Evolutionary conservation across 139 green algal species (phyloP).

Genomic region (Haematococcus sp.): DNA sequence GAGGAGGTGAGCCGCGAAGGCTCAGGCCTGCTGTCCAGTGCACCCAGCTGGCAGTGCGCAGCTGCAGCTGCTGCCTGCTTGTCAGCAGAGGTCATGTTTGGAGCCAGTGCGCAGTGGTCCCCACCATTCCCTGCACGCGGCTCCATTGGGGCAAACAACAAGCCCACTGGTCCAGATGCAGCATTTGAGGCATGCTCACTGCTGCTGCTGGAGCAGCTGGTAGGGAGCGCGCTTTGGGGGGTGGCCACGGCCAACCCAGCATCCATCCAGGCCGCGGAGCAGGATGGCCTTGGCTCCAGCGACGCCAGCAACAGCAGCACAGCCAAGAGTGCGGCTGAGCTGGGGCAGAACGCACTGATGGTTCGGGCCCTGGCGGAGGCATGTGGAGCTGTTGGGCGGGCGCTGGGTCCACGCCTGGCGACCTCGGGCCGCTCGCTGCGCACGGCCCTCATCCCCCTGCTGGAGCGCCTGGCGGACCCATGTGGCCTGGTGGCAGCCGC

Average conservation of each 20-base stretch:
- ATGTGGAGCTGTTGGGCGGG: slow-evolving; percentile 42
- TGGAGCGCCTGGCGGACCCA: slow-evolving; percentile 72
- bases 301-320: neutral
- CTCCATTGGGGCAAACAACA: neutral
- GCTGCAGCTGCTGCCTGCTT: slow-evolving; percentile 40
- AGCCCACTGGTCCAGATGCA: slow-evolving; percentile 2
- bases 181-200: slow-evolving; percentile 14
- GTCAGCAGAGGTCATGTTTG: slow-evolving; percentile 59
- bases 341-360: slow-evolving; percentile 70
- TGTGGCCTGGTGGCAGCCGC: slow-evolving; percentile 50
- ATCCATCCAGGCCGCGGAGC: neutral
- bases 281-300: neutral
- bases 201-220: slow-evolving; percentile 32
- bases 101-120: slow-evolving; percentile 55
- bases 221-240: slow-evolving; percentile 14
- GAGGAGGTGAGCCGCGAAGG: neutral
- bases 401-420: slow-evolving; percentile 45
- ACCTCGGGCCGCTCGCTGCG: slow-evolving; percentile 49
- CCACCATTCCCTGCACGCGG: slow-evolving; percentile 10
- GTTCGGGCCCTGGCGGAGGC: slow-evolving; percentile 50
- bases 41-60: slow-evolving; percentile 24
- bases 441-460: slow-evolving; percentile 60
- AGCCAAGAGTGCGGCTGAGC: slow-evolving; percentile 20
- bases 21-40: too few species aligned
- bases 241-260: slow-evolving; percentile 1